Base-by-base conservation (phyloP, 768 basidiomycete species). In the Russula virescens region DNA sequence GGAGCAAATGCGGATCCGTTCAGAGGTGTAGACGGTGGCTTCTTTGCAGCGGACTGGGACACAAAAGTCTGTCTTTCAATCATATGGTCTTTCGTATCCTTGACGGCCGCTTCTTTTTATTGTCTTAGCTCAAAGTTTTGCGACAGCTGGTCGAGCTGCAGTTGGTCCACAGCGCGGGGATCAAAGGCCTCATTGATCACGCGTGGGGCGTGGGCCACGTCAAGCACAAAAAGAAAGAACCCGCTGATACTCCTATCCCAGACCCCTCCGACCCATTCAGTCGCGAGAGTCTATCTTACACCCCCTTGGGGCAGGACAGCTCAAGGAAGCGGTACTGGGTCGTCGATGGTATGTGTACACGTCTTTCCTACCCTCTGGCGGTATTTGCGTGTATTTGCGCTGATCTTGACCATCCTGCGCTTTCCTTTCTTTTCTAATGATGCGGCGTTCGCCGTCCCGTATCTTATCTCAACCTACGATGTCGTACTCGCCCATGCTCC, bases 91-190 rank as follows among this genome's bases (percentile, higher is more conserved):
- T 64, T 65, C 50, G 67, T 68, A 60, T 61, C 66, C 67, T 54
- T 71, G 67, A 69, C 68, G 21, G 13, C 38, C 31, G 9, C 23
- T 11, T 21, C 34, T n/a, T 31, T 47, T 19, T 42, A 55, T 57
- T 61, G 56, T 65, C 65, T 60, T 69, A 94, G 92, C 84, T 94
- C 74, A 86, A 83, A 75, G 82, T 94, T 62, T 77, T 94, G 63
- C 87, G 92, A 35, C 84, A 91, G 69, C 81, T 94, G 25, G 89
- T 94, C 65, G 92, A 94, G 73, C 77, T 93, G 70, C 91, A 93
- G 70, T 81, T 94, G 3, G 75, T 77, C 50, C 87, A 92, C 70
- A 82, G 83, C 64, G 72, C 77, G 35, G 84, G 86, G 57, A 81
- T 92, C 71, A 89, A 90, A 74, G 77, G 74, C 55, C 77, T 77